Evolutionary conservation across 768 basidiomycete species (phyloP).

Genomic region (Psilocybe cyanescens): DNA sequence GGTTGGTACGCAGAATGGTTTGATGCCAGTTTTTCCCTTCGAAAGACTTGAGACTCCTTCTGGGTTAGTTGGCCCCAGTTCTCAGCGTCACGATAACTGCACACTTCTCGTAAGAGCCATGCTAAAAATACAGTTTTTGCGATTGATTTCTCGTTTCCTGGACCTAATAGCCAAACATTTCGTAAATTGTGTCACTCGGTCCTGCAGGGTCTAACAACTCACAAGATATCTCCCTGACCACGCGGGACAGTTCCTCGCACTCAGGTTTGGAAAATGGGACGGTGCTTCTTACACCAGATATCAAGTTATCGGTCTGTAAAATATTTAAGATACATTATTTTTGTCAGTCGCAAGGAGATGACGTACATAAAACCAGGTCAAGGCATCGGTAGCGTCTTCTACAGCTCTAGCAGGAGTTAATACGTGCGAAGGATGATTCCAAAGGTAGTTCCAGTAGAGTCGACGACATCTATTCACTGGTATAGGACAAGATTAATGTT

Average conservation of each 20-base stretch:
- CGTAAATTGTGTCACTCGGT: not conserved
- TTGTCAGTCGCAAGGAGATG: not conserved
- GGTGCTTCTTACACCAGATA: conserved; percentile 42
- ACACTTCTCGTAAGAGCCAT: conserved; percentile 56
- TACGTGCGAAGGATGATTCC: conserved; percentile 51
- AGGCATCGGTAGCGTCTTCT: conserved; percentile 49
- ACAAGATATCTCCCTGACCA: conserved; percentile 41
- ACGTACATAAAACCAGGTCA: conserved; percentile 52
- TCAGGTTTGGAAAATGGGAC: conserved; percentile 59
- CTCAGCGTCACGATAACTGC: conserved; percentile 51
- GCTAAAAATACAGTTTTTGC: conserved; percentile 49
- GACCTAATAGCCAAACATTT: conserved; percentile 23
- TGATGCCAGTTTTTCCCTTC: conserved; percentile 20
- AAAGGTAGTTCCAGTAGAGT: conserved; percentile 57
- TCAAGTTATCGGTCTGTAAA: conserved; percentile 49
- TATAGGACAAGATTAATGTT: no score
- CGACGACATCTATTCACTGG: conserved; percentile 48
- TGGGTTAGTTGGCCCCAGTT: conserved; percentile 46
- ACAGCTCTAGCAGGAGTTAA: conserved; percentile 44
- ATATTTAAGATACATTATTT: not conserved
- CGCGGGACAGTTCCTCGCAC: conserved; percentile 51
- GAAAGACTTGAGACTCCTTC: conserved; percentile 30
- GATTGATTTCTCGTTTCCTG: conserved; percentile 35
- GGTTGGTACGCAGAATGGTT: conserved; percentile 19
- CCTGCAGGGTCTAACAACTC: not conserved